Evolutionary conservation across 2,329 filamentous ascomycete species (phyloP).

Genomic region (Sordariomycetes sp.): DNA sequence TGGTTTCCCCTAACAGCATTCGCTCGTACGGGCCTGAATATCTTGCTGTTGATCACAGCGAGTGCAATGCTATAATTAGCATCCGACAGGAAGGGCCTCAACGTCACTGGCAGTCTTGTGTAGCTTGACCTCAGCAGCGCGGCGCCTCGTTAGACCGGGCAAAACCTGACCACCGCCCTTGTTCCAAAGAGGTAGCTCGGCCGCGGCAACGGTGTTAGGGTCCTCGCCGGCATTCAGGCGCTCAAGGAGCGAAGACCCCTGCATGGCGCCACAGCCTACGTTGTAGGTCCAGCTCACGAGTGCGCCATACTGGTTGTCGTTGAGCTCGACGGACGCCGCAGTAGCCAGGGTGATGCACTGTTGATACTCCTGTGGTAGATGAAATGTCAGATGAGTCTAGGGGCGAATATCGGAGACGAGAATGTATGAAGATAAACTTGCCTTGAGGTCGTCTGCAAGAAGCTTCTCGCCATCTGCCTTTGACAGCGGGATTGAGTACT

Average conservation of each 20-base stretch:
- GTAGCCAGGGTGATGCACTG: conserved; percentile 1
- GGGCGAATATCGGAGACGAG: neutral
- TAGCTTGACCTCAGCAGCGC: conserved; percentile 29
- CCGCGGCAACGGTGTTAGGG: conserved; percentile 22
- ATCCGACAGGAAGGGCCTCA: conserved; percentile 6
- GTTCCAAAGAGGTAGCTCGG: conserved; percentile 35
- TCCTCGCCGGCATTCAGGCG: conserved; percentile 29
- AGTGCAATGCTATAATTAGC: neutral
- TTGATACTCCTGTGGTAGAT: neutral
- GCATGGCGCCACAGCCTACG: conserved; percentile 26
- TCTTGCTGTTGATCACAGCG: too few relatives aligned
- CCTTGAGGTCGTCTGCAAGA: conserved; percentile 21
- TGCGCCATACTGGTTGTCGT: conserved; percentile 37
- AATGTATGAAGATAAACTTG: neutral
- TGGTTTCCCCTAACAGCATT: too few relatives aligned
- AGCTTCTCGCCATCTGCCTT: conserved; percentile 23
- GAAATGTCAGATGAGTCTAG: neutral
- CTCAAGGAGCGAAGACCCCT: conserved; percentile 23
- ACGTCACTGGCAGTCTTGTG: conserved; percentile 9
- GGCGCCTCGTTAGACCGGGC: conserved; percentile 24
- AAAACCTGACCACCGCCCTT: conserved; percentile 23
- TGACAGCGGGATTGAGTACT: conserved; percentile 29
- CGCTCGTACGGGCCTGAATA: too few relatives aligned
- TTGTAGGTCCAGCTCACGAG: conserved; percentile 39
- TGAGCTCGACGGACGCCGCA: conserved; percentile 20